phyloP scores from a whole-genome alignment of 164 flowering plant species.

The Piper longum region DNA sequence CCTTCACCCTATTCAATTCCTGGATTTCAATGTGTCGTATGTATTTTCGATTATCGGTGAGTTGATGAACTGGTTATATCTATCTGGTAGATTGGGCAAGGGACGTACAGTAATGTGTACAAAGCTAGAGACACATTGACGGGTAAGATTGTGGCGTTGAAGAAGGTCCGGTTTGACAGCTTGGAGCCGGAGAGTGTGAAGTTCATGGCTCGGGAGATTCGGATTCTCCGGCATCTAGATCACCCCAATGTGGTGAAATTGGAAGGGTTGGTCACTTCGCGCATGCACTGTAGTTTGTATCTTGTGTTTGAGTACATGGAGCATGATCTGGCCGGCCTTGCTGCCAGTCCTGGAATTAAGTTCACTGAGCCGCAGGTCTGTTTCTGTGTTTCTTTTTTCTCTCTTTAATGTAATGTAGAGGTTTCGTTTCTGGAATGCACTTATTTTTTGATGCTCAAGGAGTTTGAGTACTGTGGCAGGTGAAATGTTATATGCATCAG shows the following conservation, averaged over 20 bases:
- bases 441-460: not conserved
- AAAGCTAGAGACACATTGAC: conserved; percentile 52
- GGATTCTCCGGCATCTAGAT: conserved; percentile 31
- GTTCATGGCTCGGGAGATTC: conserved; percentile 88
- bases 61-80: no score
- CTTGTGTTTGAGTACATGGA: conserved; percentile 73
- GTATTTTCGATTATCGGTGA: no score
- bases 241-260: conserved; percentile 28
- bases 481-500: conserved; percentile 37
- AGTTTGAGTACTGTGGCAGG: conserved; percentile 12
- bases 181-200: conserved; percentile 49
- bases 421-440: not conserved
- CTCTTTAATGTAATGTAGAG: no score
- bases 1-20: no score
- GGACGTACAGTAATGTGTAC: conserved; percentile 68
- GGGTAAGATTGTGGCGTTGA: conserved; percentile 41
- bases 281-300: conserved; percentile 50
- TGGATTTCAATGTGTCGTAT: no score
- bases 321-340: conserved; percentile 93
- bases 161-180: conserved; percentile 42
- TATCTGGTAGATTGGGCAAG: conserved; percentile 46
- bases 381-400: not conserved
- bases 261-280: conserved; percentile 28
- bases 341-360: conserved; percentile 54
- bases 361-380: conserved; percentile 27